phyloP scores from a whole-genome alignment of 495 filamentous ascomycete species.

The Penicillium angulare region DNA sequence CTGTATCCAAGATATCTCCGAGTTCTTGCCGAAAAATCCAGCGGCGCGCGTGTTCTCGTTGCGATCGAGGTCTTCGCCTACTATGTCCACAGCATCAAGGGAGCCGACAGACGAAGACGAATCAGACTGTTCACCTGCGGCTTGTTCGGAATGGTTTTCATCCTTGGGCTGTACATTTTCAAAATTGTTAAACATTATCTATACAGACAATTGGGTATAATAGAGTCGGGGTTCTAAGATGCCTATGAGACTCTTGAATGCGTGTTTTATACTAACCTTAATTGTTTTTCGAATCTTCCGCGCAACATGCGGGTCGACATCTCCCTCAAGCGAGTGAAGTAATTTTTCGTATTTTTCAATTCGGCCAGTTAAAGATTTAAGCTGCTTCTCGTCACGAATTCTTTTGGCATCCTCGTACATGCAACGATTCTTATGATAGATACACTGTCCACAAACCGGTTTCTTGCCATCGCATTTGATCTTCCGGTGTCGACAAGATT shows the following conservation, averaged over 20 bases:
- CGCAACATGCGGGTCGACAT: not conserved
- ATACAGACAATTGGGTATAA: not conserved
- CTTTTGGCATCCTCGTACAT: not conserved
- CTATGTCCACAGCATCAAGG: constrained; percentile 54
- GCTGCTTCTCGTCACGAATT: not conserved
- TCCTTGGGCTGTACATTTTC: constrained; percentile 5
- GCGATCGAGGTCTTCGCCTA: constrained; percentile 58
- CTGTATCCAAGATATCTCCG: constrained; percentile 61
- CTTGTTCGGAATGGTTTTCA: not conserved
- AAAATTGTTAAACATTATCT: too few relatives aligned
- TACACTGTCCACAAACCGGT: not conserved
- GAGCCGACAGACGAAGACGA: constrained; percentile 52
- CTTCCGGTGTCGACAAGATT: not conserved
- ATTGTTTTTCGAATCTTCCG: not conserved
- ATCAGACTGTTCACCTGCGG: constrained; percentile 21
- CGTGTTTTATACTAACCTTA: not conserved
- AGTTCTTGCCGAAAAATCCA: constrained; percentile 64
- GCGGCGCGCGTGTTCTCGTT: constrained; percentile 46
- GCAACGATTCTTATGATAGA: not conserved
- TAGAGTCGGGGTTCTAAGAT: not conserved
- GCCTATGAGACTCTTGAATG: not conserved
- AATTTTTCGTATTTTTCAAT: not conserved
- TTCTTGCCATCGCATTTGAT: not conserved
- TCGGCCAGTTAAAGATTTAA: not conserved
- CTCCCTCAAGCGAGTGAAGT: not conserved